These are phyloP conservation scores for Xylaria sp. DNA, from an alignment of 2,329 filamentous ascomycete species.

Conservation along the genomic window DNA sequence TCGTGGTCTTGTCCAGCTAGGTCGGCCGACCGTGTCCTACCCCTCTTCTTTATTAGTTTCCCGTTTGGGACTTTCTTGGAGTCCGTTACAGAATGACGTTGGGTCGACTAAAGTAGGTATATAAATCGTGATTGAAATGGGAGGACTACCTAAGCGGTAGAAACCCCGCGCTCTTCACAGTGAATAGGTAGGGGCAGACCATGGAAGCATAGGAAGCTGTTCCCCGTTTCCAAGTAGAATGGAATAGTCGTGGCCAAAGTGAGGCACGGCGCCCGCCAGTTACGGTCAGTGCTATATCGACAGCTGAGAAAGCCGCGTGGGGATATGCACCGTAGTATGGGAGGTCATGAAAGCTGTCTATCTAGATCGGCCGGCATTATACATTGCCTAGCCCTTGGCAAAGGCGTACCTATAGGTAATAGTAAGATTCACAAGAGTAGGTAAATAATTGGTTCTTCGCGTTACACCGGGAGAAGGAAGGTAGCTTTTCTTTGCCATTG, in stretches of 20 bases:
- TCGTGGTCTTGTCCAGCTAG: neutral
- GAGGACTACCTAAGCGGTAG: neutral
- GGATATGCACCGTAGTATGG: neutral
- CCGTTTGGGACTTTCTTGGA: constrained; percentile 13
- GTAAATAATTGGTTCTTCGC: neutral
- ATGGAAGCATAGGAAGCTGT: neutral
- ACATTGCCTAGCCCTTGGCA: constrained; percentile 12
- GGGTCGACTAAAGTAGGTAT: constrained; percentile 3
- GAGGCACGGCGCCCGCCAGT: neutral
- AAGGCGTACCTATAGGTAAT: neutral
- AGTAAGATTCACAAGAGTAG: neutral
- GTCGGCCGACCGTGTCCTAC: neutral
- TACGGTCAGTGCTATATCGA: neutral
- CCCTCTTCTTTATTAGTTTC: constrained; percentile 19
- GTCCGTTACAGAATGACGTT: neutral
- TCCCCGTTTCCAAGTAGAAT: neutral
- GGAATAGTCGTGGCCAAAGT: neutral
- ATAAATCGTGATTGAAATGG: neutral
- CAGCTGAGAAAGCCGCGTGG: neutral
- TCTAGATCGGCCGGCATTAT: neutral
- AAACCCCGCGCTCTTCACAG: neutral
- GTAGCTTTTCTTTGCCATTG: neutral
- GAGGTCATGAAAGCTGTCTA: neutral
- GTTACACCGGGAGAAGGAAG: neutral
- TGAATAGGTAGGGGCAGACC: neutral